Evolutionary conservation across 305 asterid species (phyloP).

Genomic region (Solanum hybrid): DNA sequence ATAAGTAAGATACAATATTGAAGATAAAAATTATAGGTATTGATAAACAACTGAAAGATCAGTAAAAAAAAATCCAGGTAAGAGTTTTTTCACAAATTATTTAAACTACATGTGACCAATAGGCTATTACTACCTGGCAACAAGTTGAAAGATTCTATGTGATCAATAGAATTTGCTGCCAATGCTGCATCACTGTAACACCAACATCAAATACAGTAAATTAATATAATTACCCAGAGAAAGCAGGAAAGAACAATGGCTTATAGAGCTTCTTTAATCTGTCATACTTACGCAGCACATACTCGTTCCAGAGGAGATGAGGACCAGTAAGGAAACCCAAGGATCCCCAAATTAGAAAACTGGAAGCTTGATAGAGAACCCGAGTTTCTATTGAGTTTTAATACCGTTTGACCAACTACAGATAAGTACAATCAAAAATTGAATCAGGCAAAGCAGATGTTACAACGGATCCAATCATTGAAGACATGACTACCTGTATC

Average conservation of each 20-base stretch:
- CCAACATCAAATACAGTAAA: conserved; percentile 1
- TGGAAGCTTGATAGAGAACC: conserved; percentile 42
- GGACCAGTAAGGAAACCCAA: conserved; percentile 93
- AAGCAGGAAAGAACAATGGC: conserved; percentile 11
- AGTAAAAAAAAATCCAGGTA: neutral
- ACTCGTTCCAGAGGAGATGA: conserved; percentile 55
- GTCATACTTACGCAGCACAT: conserved; percentile 45
- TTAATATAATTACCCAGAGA: conserved; percentile 8
- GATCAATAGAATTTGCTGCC: conserved; percentile 42
- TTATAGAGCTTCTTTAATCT: neutral
- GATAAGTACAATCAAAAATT: conserved; percentile 22
- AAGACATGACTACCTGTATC: conserved; percentile 52
- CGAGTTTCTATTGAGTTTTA: conserved; percentile 44
- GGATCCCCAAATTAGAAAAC: conserved; percentile 60
- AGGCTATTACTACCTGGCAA: conserved; percentile 56
- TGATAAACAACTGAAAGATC: neutral
- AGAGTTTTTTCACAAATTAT: neutral
- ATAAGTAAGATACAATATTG: neutral
- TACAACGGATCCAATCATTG: conserved; percentile 2
- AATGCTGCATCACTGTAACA: conserved; percentile 36
- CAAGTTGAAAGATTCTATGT: conserved; percentile 41
- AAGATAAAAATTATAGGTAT: neutral
- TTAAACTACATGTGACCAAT: neutral
- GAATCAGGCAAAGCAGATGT: conserved; percentile 8
- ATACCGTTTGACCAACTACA: conserved; percentile 73